Base-by-base conservation (phyloP, 805 yeast species). In the Starmerella asiatica region DNA sequence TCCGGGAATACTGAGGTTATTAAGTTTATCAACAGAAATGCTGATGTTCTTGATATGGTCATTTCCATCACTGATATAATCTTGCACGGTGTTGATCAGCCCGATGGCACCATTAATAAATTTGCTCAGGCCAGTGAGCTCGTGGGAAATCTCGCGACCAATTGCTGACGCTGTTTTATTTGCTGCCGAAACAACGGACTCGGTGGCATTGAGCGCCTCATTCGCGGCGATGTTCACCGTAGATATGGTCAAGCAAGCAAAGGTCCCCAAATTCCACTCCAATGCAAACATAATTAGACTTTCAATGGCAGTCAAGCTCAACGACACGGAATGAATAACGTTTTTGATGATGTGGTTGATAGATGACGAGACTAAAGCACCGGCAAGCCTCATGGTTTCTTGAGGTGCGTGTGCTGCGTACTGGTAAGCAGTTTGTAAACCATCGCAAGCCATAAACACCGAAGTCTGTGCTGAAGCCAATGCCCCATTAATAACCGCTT, bases 251-350 rank as follows among this genome's bases (percentile, higher is more conserved):
- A 91, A 63, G 57, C 98, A 91, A 0, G 79, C 77, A 58, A 82
- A 83, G 0, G 97, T 91, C 0, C 96, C 97, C 2, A 85, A 57
- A 35, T 79, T 71, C 47, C 88, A 51, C 24, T 85, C 84, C 7
- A 88, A 60, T 6, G 73, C 62, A 53, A 88, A 82, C 3, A 73
- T 53, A 0, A 82, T 55, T 30, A 85, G 46, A 31, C 68, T 65
- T 49, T 80, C 77, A 6, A 76, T 61, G 0, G 75, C 78, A 0
- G 73, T 69, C 0, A 82, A 54, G 9, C 73, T 50, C 35, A 75
- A 42, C 1, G 64, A 52, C 9, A 81, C 39, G 0, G 69, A 47
- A 2, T 62, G 56, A 21, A 69, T 51, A 8, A 75, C 59, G 0
- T 67, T 73, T 8, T 63, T 57, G 27, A 75, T 67, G 0, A 76